Base-by-base conservation (phyloP, 1,284 basidiomycete genomes). In the Ustilago loliicola region DNA sequence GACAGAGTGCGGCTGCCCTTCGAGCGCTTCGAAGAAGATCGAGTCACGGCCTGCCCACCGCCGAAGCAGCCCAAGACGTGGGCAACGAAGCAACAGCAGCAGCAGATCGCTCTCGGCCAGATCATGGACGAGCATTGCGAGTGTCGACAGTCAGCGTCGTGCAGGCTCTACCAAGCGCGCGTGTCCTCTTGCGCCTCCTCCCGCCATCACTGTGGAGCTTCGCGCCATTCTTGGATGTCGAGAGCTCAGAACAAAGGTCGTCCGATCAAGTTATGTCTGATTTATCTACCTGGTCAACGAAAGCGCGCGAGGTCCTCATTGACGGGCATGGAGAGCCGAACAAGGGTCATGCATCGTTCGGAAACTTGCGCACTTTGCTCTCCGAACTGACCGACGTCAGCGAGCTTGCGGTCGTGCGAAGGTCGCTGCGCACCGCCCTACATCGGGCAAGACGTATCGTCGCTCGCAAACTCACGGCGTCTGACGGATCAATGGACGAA, bases 121-220 rank as follows among this genome's bases (percentile, higher is more conserved):
- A 42, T 13, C 61, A 48, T 10, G 34, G 15, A 19, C 58, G 42
- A 19, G 17, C 53, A 21, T 40, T 58, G 29, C 66, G 71, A 27
- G 69, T 76, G 7, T 75, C 77, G 2, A 79, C 77, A 9, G 29
- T 51, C n/a, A 27, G 45, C 15, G 54, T 79, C 4, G 29, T 79
- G 4, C 54, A 72, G 19, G 59, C 72, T 11, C 27, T 79, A 54
- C 77, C 77, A 15, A 72, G 66, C 54, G 55, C 68, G 11, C 60
- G 55, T 4, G 55, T 79, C 45, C 77, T 79, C 15, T 27, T 66
- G 5, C 77, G 72, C 21, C 66, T 72, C n/a, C 66, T 79, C 1
- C 72, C 77, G 13, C 48, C 51, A 0, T 70, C 66, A 0, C 38
- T 72, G 4, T 71, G 66, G 60, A 38, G 29, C 7, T 79, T 75